Base-by-base conservation (phyloP, 2,329 filamentous ascomycete genomes). In the Monascus ruber region DNA sequence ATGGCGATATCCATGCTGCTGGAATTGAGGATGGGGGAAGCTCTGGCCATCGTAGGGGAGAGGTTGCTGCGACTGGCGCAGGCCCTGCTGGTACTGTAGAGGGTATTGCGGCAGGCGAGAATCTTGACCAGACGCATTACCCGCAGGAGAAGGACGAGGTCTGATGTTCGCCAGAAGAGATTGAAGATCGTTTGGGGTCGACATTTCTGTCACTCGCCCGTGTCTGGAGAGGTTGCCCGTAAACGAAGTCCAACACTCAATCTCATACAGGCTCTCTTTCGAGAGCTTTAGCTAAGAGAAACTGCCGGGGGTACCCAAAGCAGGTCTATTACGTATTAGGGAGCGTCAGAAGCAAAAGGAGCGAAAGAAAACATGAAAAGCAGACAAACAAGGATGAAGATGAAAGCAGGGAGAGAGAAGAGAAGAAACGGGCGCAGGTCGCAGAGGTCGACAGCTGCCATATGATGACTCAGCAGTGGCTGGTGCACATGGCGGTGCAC, bases 1-100 rank as follows among this genome's bases (percentile, higher is more conserved):
- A 43, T 71, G 69, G 41, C 71, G 71, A 49, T 77, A 74, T 34
- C 58, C 59, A 37, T 63, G 56, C 27, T 51, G 48, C 11, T 41
- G 32, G 40, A 51, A 48, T 41, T 59, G 50, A 26, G 53, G 55
- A 38, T 57, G 54, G 40, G 54, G 50, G 46, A 51, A 57, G 48
- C 45, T 52, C 47, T 56, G 51, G 6, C 50, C 54, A 47, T 60
- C 55, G 28, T 59, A 57, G 24, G 49, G 52, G 28, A 37, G 48
- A 38, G 28, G 47, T 41, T 52, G 50, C 34, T 56, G 59, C 37
- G 55, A 54, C 26, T 45, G 54, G 36, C 52, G 58, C 41, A 53
- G 52, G 38, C 51, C 52, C 43, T 59, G 58, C 38, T 53, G 54
- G 36, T 56, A 53, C 44, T 59, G 58, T 34, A 46, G 48, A 9